Base-by-base conservation (phyloP, 495 filamentous ascomycete genomes). In the Talaromyces stipitatus region DNA sequence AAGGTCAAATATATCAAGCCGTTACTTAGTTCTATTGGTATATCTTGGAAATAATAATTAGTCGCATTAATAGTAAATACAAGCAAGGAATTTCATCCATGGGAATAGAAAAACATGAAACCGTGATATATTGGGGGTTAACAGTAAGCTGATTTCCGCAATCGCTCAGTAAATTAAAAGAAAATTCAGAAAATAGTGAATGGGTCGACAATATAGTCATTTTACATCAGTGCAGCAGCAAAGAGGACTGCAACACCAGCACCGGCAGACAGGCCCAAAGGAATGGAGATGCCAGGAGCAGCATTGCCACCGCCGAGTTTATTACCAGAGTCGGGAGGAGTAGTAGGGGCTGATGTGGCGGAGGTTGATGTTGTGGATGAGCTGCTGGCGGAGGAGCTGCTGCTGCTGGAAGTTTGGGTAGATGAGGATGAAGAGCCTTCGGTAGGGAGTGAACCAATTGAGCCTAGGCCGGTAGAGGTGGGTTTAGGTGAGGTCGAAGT, bases 201-300 rank as follows among this genome's bases (percentile, higher is more conserved):
- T 38, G n/a, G 16, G n/a, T 36, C 2, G 36, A 43, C 8, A 8
- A n/a, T n/a, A n/a, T n/a, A n/a, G n/a, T n/a, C 8, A 14, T 12
- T 24, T 52, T 38, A 54, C 18, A 54, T 2, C 9, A 38, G 14
- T 24, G 52, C 52, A 16, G 52, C 52, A 16, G 30, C 52, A 36
- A 54, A 9, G 4, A 32, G 7, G 7, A 54, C 29, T 8, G 30
- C 52, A 38, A n/a, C 52, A 43, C 52, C 30, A 3, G 33, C 29
- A 24, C 29, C 52, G 4, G 33, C 30, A 12, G 52, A 26, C 16
- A 72, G 6, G 14, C 69, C 71, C 70, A 72, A 70, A 0, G 70
- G 71, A 11, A 72, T 63, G 5, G 70, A 71, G 29, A 72, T 59
- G 7, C 52, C 30, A 32, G 27, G 16, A 36, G 52, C 30, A n/a